phyloP scores from a whole-genome alignment of 2,329 filamentous ascomycete species.

The Corniculantispora saksenae region DNA sequence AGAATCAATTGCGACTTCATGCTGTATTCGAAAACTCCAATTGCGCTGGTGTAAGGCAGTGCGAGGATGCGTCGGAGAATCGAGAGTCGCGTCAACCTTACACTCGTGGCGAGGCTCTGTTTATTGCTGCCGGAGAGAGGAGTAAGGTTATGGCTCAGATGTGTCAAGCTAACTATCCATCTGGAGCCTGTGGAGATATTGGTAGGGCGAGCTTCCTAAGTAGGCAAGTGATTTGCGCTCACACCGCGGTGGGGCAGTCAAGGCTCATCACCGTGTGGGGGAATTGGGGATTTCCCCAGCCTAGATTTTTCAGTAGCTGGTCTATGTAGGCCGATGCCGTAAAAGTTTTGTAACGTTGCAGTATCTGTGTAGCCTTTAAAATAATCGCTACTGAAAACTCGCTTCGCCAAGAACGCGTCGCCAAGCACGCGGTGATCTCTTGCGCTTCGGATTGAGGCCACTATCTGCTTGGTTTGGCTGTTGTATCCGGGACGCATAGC shows the following conservation, averaged over 20 bases:
- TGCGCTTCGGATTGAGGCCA: not conserved
- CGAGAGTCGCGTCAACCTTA: not conserved
- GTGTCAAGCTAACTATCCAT: not conserved
- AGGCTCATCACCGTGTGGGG: constrained; percentile 2
- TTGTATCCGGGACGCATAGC: not conserved
- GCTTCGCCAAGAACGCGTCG: not conserved
- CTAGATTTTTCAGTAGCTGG: constrained; percentile 8
- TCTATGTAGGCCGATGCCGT: not conserved
- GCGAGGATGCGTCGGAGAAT: not conserved
- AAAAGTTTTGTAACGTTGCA: constrained; percentile 20
- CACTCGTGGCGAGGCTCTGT: not conserved
- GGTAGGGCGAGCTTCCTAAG: constrained; percentile 3
- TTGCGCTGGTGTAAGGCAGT: not conserved
- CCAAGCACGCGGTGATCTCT: not conserved
- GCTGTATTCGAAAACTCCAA: not conserved
- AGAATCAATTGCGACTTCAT: constrained; percentile 21
- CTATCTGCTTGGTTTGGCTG: too few species aligned
- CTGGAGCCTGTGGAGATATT: constrained; percentile 1
- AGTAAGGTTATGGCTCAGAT: not conserved
- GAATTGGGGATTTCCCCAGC: not conserved
- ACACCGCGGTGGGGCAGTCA: constrained; percentile 1
- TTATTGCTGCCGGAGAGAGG: not conserved
- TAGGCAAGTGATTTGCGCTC: constrained; percentile 8
- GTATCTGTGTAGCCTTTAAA: not conserved
- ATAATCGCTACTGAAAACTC: not conserved